Conservation (phyloP, 2,329 filamentous ascomycete genomes). For the Bretziella fagacearum region DNA sequence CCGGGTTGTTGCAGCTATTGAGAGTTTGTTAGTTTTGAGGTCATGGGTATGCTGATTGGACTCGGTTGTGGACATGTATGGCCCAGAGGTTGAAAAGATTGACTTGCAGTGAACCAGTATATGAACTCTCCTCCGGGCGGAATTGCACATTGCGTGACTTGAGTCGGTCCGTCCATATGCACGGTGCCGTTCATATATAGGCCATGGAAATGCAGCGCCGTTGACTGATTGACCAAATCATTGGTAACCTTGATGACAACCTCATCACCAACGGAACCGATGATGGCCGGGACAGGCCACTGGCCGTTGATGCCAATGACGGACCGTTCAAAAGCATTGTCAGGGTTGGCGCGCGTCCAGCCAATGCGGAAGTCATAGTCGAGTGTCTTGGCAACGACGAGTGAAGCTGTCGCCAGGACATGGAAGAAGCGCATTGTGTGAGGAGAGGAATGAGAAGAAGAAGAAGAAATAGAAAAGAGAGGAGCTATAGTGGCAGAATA, state of each 20-base stretch:
- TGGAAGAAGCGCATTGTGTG: conserved; percentile 3
- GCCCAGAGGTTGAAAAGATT: too few relatives aligned
- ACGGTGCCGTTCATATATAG: conserved; percentile 49
- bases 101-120: conserved; percentile 48
- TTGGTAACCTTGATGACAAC: conserved; percentile 43
- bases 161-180: conserved; percentile 53
- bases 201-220: conserved; percentile 54
- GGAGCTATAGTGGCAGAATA: too few relatives aligned
- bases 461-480: too few relatives aligned
- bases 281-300: conserved; percentile 56
- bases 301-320: conserved; percentile 60
- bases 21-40: background rate
- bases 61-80: too few relatives aligned
- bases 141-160: conserved; percentile 52
- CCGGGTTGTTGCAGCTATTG: conserved; percentile 38
- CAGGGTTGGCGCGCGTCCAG: conserved; percentile 57
- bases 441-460: background rate
- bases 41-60: too few relatives aligned
- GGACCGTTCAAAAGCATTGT: conserved; percentile 45
- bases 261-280: conserved; percentile 44
- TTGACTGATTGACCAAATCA: conserved; percentile 42
- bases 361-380: conserved; percentile 50
- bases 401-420: conserved; percentile 13
- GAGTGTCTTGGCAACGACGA: conserved; percentile 29
- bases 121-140: conserved; percentile 45